Evolutionary conservation across 768 basidiomycete species (phyloP).

Genomic region (Fomitopsis pulvina): DNA sequence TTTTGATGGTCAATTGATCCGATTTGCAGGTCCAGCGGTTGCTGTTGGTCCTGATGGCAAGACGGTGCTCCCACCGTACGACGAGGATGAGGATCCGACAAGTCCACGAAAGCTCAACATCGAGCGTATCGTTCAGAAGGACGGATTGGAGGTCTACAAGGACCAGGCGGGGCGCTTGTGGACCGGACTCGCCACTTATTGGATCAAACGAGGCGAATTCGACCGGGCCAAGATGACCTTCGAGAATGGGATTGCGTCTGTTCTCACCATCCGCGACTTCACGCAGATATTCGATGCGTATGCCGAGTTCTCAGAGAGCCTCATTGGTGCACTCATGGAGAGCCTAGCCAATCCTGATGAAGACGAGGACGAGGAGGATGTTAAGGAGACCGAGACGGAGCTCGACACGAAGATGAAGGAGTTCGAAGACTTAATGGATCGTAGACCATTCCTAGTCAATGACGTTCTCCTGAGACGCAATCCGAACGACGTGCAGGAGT

Average conservation of each 20-base stretch:
- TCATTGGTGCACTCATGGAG: slow-evolving; percentile 88
- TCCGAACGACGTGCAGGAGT: slow-evolving; percentile 97
- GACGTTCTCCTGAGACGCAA: slow-evolving; percentile 91
- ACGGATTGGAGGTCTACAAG: slow-evolving; percentile 86
- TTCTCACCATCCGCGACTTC: slow-evolving; percentile 93
- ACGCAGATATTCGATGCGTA: slow-evolving; percentile 97
- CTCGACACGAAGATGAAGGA: slow-evolving; percentile 85
- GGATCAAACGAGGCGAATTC: slow-evolving; percentile 97
- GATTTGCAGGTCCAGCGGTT: slow-evolving; percentile 62
- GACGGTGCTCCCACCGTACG: slow-evolving; percentile 41
- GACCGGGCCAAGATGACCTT: slow-evolving; percentile 85
- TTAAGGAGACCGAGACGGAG: slow-evolving; percentile 73
- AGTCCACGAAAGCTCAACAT: slow-evolving; percentile 73
- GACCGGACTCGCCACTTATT: slow-evolving; percentile 95
- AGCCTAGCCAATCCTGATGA: slow-evolving; percentile 73
- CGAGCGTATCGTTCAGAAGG: slow-evolving; percentile 75
- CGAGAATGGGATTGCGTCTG: slow-evolving; percentile 75
- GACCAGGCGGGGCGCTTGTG: slow-evolving; percentile 96
- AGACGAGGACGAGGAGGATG: slow-evolving; percentile 70
- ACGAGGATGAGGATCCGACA: slow-evolving; percentile 79
- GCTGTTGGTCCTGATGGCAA: slow-evolving; percentile 46
- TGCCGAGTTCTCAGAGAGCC: slow-evolving; percentile 86
- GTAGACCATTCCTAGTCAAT: slow-evolving; percentile 92
- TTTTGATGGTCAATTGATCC: slow-evolving; percentile 56
- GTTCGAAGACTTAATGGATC: slow-evolving; percentile 92